Percentiles rank a stretch among this genome's conserved stretches.
Conservation (phyloP, 371 early-diverging fungal genomes). For the Enteropsectra breve region DNA sequence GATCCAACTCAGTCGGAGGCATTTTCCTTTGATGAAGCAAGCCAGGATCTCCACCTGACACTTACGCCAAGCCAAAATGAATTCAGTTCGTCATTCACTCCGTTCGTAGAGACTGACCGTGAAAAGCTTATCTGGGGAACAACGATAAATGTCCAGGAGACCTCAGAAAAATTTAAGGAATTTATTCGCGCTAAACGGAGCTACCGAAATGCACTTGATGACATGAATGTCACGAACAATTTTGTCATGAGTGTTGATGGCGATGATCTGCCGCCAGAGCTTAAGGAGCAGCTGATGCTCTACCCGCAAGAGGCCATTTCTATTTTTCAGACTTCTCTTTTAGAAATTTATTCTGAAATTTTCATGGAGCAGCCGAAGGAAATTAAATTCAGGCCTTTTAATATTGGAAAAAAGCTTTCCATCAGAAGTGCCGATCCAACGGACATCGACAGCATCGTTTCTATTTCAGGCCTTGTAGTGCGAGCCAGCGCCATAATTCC, state of each 20-base stretch:
- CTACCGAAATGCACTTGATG: constrained; percentile 26
- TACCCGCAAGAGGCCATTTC: constrained; percentile 96
- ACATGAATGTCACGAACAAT: constrained; percentile 42
- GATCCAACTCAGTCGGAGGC: constrained; percentile 38
- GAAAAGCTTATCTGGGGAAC: constrained; percentile 84
- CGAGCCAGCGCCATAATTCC: constrained; percentile 82
- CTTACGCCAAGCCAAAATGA: constrained; percentile 49
- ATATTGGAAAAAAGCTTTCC: constrained; percentile 68
- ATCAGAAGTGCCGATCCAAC: constrained; percentile 83
- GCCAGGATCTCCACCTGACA: constrained; percentile 41
- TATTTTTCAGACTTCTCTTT: constrained; percentile 74
- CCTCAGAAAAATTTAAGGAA: constrained; percentile 72
- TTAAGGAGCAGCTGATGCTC: constrained; percentile 63
- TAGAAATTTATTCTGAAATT: constrained; percentile 67
- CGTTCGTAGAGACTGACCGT: constrained; percentile 49
- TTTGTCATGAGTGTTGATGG: constrained; percentile 39
- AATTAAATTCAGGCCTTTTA: constrained; percentile 75
- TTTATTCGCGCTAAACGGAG: constrained; percentile 65
- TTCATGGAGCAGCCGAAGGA: constrained; percentile 64
- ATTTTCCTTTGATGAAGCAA: constrained; percentile 60
- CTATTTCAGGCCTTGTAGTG: constrained; percentile 84
- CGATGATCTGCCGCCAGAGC: not conserved
- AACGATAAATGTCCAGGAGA: constrained; percentile 79
- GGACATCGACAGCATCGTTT: constrained; percentile 90
- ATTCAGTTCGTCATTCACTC: constrained; percentile 38